These are phyloP conservation scores for Parastagonospora nodorum DNA, from an alignment of 2,329 filamentous ascomycete genomes.

Conservation along the genomic window DNA sequence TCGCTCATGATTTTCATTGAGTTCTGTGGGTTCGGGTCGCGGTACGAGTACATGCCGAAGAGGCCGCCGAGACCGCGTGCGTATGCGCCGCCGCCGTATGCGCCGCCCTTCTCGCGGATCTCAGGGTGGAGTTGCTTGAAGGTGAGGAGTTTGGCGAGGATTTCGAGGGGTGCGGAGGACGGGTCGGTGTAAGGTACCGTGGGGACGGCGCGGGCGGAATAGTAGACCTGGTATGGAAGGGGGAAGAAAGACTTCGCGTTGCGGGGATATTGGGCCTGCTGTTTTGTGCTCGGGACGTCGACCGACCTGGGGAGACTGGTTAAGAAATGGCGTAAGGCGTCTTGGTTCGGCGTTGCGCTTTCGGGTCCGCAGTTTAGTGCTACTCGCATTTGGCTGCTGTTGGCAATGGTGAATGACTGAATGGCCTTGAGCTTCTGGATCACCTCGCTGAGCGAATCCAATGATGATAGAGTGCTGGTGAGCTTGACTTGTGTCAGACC, in stretches of 20 bases:
- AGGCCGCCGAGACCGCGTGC: conserved; percentile 78
- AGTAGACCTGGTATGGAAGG: conserved; percentile 96
- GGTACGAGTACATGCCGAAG: conserved; percentile 96
- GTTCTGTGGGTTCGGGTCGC: conserved; percentile 92
- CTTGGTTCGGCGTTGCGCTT: conserved; percentile 71
- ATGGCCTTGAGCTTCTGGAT: conserved; percentile 85
- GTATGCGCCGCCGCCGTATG: conserved; percentile 91
- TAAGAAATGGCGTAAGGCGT: conserved; percentile 74
- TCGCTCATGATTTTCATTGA: conserved; percentile 83
- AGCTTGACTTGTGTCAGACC: conserved; percentile 91
- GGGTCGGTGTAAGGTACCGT: conserved; percentile 82
- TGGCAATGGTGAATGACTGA: conserved; percentile 75
- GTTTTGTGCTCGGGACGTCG: conserved; percentile 34
- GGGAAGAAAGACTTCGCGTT: conserved; percentile 82
- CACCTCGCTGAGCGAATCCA: conserved; percentile 74
- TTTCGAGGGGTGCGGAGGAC: conserved; percentile 78
- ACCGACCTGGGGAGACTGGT: conserved; percentile 56
- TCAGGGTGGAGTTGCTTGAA: conserved; percentile 97
- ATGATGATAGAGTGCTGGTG: conserved; percentile 76
- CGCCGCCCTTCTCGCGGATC: conserved; percentile 95
- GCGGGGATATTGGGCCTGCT: conserved; percentile 45
- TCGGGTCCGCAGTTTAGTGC: conserved; percentile 85
- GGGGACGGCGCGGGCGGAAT: conserved; percentile 79
- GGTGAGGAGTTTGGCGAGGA: conserved; percentile 88
- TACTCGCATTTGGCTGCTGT: conserved; percentile 70